Base-by-base conservation (phyloP, 352 stramenopile genomes). In the Pythium brassicae region DNA sequence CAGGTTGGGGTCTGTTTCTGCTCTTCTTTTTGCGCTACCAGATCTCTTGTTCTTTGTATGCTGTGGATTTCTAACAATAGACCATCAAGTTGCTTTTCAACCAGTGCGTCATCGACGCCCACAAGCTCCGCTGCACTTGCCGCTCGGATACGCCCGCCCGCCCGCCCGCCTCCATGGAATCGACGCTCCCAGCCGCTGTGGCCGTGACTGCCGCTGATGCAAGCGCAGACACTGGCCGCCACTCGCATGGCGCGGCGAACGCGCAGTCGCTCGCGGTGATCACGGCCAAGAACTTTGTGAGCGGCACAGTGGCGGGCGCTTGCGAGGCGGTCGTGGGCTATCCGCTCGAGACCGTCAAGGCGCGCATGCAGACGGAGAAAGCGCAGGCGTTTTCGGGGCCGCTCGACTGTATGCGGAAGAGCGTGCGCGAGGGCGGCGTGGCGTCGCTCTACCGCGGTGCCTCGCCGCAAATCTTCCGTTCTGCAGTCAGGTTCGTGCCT, bases 401-500 rank as follows among this genome's bases (percentile, higher is more conserved):
- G 14, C 40, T 86, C 15, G 74, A 89, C 61, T 85, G 74, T 23
- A 37, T 89, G 14, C 69, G 71, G 50, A 78, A 85, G 58, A 86
- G 74, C 55, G 40, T 89, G 6, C 61, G 69, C 32, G 65, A 86
- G 50, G 78, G 72, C 44, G 76, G 78, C 25, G 63, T 84, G 15
- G 37, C 50, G 15, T 89, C 78, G 43, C 76, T 89, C 51, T 87
- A 89, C 58, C 74, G 78, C 9, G 76, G 78, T 39, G 78, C 76
- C 2, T 81, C 74, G n/a, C 76, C 78, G 11, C 78, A 89, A 65
- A 74, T 89, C 50, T 83, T 85, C 59, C 76, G 78, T 25, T 86
- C 72, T 4, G 78, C 78, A 2, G 66, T 89, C 61, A 83, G 78
- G 72, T 89, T 65, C 23, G 59, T 20, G 12, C 11, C 26, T 45